Percentiles rank a stretch among this genome's conserved stretches.
Conservation (phyloP, 345 rosid species). For the Schrenkiella parvula region DNA sequence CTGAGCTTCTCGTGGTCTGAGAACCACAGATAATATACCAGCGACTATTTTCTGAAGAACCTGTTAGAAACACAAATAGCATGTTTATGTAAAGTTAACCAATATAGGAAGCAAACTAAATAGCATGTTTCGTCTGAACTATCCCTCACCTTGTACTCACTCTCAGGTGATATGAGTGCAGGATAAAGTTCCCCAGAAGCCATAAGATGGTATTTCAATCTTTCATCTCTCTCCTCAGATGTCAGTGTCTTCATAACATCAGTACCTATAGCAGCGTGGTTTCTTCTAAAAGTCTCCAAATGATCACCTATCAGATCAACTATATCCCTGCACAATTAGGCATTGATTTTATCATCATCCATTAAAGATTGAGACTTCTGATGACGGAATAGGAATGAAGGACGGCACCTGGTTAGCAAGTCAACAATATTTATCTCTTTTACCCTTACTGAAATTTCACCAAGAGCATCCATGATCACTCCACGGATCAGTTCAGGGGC, state of each 20-base stretch:
- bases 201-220: conserved; percentile 84
- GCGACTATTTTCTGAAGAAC: conserved; percentile 80
- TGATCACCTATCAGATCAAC: conserved; percentile 89
- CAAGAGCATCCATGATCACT: conserved; percentile 84
- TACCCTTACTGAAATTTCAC: conserved; percentile 79
- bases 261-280: conserved; percentile 78
- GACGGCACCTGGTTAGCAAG: conserved; percentile 63
- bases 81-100: conserved; percentile 5
- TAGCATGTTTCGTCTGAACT: conserved; percentile 21
- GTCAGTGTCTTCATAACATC: conserved; percentile 90
- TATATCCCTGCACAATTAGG: conserved; percentile 72
- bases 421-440: conserved; percentile 85
- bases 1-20: conserved; percentile 90
- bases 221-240: conserved; percentile 89
- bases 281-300: conserved; percentile 87
- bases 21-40: conserved; percentile 77
- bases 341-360: conserved; percentile 5
- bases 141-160: conserved; percentile 97
- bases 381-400: background rate
- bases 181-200: conserved; percentile 92
- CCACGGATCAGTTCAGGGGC: conserved; percentile 78
- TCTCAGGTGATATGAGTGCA: conserved; percentile 76
- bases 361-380: background rate
- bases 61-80: conserved; percentile 33
- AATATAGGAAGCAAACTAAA: conserved; percentile 1